These are phyloP conservation scores for Xanthoceras sorbifolium DNA, from an alignment of 345 rosid species.

Conservation along the genomic window DNA sequence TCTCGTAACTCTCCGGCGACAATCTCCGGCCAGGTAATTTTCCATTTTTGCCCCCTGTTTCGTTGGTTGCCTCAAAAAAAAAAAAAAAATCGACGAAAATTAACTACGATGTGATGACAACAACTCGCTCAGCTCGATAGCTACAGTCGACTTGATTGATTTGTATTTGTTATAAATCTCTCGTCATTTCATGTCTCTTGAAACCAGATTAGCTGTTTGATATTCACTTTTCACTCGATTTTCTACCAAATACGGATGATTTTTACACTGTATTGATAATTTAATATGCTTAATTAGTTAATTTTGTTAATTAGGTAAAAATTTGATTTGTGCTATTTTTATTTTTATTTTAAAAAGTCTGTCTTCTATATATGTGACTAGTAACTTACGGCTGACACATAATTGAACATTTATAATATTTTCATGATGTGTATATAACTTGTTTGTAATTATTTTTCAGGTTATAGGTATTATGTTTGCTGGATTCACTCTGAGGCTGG, in stretches of 20 bases:
- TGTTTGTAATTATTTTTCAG: conserved; percentile 6
- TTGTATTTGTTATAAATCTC: background rate
- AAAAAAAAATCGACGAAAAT: background rate
- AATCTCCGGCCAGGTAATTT: conserved; percentile 34
- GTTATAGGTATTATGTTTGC: conserved; percentile 47
- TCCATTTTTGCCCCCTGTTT: background rate
- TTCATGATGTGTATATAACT: background rate
- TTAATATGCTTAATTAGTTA: too few species aligned
- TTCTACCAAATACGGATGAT: background rate
- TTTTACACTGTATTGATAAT: background rate
- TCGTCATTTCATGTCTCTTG: background rate
- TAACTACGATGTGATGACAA: background rate
- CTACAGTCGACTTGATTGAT: background rate
- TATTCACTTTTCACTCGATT: conserved; percentile 1
- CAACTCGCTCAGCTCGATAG: background rate
- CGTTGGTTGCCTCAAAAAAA: background rate
- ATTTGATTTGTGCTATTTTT: background rate
- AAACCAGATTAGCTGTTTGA: background rate
- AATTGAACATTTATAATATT: background rate
- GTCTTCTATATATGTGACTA: background rate
- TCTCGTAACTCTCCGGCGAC: conserved; percentile 5
- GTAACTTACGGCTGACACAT: background rate
- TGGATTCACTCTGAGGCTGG: conserved; percentile 32
- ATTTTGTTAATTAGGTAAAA: background rate
- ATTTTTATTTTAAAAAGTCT: background rate